Base-by-base conservation (phyloP, 2,329 filamentous ascomycete genomes). In the Annulohypoxylon truncatum region DNA sequence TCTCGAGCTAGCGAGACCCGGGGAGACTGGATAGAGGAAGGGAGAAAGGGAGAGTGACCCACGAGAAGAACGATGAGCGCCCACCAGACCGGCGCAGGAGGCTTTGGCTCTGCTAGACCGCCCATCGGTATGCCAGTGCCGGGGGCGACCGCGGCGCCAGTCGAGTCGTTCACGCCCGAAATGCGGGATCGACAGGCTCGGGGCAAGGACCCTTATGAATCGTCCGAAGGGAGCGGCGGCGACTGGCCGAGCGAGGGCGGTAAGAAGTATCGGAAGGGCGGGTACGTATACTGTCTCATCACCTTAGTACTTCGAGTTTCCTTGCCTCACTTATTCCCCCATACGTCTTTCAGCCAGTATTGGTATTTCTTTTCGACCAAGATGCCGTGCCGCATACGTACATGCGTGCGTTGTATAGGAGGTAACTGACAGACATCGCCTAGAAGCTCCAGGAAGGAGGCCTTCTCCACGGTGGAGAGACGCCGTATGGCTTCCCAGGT, bases 181-280 rank as follows among this genome's bases (percentile, higher is more conserved):
- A 86, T 86, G 84, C 84, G 85, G 71, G 86, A 89, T 74, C 82
- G 81, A 4, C 87, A 89, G 75, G 85, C 87, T 3, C 81, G 87
- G 40, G 86, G 87, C 54, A 87, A 87, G 72, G 82, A 89, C 66
- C 84, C 85, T 0, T 86, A 86, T 72, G 67, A 76, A 44, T 72
- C 72, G 22, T 74, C 75, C 8, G 77, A 78, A 40, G 66, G 26
- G 3, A 63, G 66, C 40, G 55, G 59, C 58, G 65, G 61, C 58
- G 66, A 46, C 55, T 71, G 40, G 66, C 53, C 46, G 46, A 66
- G 58, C 65, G 71, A 66, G 40, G 15, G 9, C 13, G 56, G 22
- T 38, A 66, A 65, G 58, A 59, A 59, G 48, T 46, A 67, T 69
- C 13, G 71, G 18, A 22, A 22, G 7, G 69, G 33, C 59, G n/a